Evolutionary conservation across 208 protist species (phyloP).

Genomic region (Trypanosoma mega): DNA sequence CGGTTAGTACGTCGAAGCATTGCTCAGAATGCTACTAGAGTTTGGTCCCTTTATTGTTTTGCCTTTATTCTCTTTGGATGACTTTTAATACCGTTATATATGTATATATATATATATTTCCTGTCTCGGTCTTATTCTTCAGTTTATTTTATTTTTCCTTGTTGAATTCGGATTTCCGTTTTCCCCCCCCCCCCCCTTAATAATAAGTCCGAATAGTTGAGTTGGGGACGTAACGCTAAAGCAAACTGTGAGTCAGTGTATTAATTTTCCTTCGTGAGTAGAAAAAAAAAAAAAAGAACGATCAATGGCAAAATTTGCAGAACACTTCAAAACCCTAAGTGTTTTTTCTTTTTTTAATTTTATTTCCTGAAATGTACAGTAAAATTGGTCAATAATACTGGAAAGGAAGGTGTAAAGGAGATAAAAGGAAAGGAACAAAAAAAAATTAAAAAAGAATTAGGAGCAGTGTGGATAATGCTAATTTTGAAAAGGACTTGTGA

Average conservation of each 20-base stretch:
- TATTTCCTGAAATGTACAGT: not conserved
- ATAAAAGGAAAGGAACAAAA: conserved; percentile 4
- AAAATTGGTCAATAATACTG: not conserved
- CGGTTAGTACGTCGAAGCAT: conserved; percentile 46
- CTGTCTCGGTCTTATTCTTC: no score
- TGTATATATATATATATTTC: no score
- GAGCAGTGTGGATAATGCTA: no score
- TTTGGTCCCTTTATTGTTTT: not conserved
- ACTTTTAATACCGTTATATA: no score
- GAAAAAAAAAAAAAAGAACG: conserved; percentile 12
- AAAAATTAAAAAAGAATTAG: conserved; percentile 5
- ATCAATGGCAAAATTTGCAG: not conserved
- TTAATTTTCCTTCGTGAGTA: no score
- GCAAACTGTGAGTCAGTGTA: no score
- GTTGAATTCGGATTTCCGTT: no score
- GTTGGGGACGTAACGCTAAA: no score
- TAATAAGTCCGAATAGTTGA: no score
- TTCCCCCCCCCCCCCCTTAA: no score
- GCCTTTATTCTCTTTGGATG: not conserved
- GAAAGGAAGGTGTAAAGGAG: not conserved
- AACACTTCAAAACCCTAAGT: not conserved
- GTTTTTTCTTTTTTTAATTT: not conserved
- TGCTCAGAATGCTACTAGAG: not conserved
- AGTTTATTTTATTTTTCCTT: no score
- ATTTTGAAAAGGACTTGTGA: no score